Evolutionary conservation across 257 asterid genomes (phyloP).

Genomic region (Phtheirospermum japonicum): DNA sequence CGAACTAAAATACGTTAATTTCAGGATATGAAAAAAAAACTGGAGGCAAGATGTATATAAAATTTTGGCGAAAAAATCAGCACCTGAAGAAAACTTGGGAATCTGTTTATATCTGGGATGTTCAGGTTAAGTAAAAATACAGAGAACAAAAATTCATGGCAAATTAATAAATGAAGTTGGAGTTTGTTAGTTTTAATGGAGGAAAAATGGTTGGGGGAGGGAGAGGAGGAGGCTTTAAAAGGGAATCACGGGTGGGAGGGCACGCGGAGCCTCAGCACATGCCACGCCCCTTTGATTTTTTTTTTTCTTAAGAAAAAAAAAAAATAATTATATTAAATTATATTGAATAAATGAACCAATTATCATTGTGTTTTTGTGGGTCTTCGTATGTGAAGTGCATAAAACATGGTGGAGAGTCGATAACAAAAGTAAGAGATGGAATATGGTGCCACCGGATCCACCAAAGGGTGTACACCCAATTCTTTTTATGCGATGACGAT

Average conservation of each 20-base stretch:
- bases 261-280: constrained; percentile 33
- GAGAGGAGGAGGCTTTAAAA: constrained; percentile 33
- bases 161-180: neutral
- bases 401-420: no score
- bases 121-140: neutral
- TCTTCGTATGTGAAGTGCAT: no score
- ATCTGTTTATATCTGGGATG: neutral
- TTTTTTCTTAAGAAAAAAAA: neutral
- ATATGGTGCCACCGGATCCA: no score
- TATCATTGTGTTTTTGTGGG: neutral
- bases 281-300: constrained; percentile 15
- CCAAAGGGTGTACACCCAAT: no score
- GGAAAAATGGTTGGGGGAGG: constrained; percentile 25
- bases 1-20: neutral
- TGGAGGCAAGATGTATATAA: no score
- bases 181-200: neutral
- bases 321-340: neutral
- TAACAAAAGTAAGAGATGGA: no score
- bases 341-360: neutral
- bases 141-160: neutral
- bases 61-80: constrained; percentile 10
- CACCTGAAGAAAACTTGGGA: constrained; percentile 25
- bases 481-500: no score
- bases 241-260: constrained; percentile 30
- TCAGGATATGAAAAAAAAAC: neutral